Conservation (phyloP, 2,329 filamentous ascomycete species). For the Massarina eburnea region DNA sequence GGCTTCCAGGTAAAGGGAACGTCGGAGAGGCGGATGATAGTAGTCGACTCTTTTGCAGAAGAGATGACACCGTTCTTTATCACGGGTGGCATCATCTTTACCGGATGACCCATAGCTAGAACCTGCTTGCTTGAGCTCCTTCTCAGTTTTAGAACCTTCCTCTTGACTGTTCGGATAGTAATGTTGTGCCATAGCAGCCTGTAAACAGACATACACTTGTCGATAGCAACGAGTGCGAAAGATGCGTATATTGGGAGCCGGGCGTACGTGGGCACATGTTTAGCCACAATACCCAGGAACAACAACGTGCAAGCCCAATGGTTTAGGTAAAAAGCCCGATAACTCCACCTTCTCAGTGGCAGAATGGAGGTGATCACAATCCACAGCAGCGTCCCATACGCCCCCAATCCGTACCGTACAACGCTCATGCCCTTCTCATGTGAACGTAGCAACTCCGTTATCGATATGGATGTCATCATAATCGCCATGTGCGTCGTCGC, state of each 20-base stretch:
- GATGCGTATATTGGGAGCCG: conserved; percentile 22
- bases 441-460: conserved; percentile 21
- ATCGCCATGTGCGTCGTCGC: conserved; percentile 28
- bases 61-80: conserved; percentile 7
- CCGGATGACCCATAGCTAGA: conserved; percentile 21
- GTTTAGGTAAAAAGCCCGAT: conserved; percentile 29
- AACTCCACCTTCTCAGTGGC: conserved; percentile 25
- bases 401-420: conserved; percentile 25
- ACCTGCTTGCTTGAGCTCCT: conserved; percentile 8
- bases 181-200: conserved; percentile 22
- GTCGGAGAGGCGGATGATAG: conserved; percentile 23
- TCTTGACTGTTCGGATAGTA: conserved; percentile 13
- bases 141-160: conserved; percentile 10
- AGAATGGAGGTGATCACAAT: conserved; percentile 25
- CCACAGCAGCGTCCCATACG: conserved; percentile 27
- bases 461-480: conserved; percentile 27
- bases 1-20: conserved; percentile 28
- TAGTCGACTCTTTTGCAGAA: conserved; percentile 13
- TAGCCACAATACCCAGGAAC: conserved; percentile 22
- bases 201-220: conserved; percentile 12
- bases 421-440: conserved; percentile 19
- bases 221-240: conserved; percentile 15
- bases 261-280: conserved; percentile 29
- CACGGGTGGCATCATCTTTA: conserved; percentile 24
- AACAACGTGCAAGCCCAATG: conserved; percentile 25